Evolutionary conservation across 75 land plant species (phyloP), one percentile per base, ranked within the genome.

Genomic region (Pinus tabuliformis): DNA sequence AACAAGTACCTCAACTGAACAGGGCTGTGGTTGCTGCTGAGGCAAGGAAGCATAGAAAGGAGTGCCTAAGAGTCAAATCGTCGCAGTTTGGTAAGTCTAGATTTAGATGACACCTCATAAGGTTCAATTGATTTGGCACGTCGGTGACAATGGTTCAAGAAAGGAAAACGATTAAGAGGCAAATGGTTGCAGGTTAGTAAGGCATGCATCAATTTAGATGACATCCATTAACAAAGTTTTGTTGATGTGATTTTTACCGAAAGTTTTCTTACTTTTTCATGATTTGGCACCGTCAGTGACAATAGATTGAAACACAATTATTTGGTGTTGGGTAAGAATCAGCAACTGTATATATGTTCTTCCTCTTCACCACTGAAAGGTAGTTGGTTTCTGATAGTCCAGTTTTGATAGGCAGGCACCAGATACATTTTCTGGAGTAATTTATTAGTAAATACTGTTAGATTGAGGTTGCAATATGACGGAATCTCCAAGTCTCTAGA

Each of bases 281-380:
- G 26, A 26, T 26, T 26, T 62, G 33, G 11, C 14, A 62, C 64
- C 13, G 15, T 24, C 14, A 11, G 20, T 62, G 28, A 26, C 64
- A 62, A 62, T 26, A 14, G 36, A 62, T 30, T 62, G 64, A 62
- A 26, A 15, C 14, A 15, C 14, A 42, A 22, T 62, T 28, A 22
- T 3, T 42, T 62, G 64, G 33, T 62, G 64, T 62, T 62, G 64
- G 64, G 64, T n/a, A 62, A 62, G 33, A 62, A 62, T 12, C 64
- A 62, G 33, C 15, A 26, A 28, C 9, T 62, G 64, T 62, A 62
- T 24, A 62, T 62, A 62, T 62, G 64, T 12, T 62, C 64, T 12
- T 62, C 28, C 64, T 62, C 64, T 62, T 62, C 64, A 28, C 64
- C 64, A 62, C 3, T 62, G 64, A 62, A 62, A 33, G 64, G 64